Percentiles rank a stretch among this genome's conserved stretches.
These are phyloP conservation scores for Umbelopsis sp. DNA, from an alignment of 192 early-diverging fungal species.

Conservation along the genomic window DNA sequence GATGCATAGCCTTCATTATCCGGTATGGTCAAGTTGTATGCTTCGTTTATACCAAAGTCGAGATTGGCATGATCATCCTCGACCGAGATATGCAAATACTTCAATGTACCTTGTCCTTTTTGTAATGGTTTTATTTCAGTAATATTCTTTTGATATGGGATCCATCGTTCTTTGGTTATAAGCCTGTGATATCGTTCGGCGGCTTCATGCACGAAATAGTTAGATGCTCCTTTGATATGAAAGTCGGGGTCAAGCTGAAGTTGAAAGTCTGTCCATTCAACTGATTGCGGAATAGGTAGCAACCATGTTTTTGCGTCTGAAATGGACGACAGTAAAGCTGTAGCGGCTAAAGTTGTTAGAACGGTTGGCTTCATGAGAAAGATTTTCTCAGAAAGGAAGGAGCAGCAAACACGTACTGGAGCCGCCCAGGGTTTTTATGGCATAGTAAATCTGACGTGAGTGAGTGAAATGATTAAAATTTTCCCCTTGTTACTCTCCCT, in stretches of 20 bases:
- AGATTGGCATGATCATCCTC: slow-evolving; percentile 49
- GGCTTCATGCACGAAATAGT: slow-evolving; percentile 20
- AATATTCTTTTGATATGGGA: slow-evolving; percentile 48
- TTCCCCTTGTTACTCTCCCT: too few relatives aligned
- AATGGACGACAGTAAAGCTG: background rate
- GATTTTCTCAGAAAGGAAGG: background rate
- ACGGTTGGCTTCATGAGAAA: slow-evolving; percentile 29
- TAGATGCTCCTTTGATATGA: slow-evolving; percentile 14
- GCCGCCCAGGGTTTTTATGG: too few relatives aligned
- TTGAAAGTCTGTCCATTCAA: slow-evolving; percentile 28
- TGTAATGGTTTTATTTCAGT: slow-evolving; percentile 18
- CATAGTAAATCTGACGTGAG: too few relatives aligned
- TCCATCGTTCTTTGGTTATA: slow-evolving; percentile 44
- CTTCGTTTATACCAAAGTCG: slow-evolving; percentile 64
- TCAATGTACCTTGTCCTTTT: slow-evolving; percentile 23
- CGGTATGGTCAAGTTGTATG: slow-evolving; percentile 69
- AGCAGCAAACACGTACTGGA: too few relatives aligned
- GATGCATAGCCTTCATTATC: slow-evolving; percentile 46
- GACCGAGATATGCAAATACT: slow-evolving; percentile 49
- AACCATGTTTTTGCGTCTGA: slow-evolving; percentile 31
- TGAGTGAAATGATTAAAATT: too few relatives aligned
- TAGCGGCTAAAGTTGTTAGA: slow-evolving; percentile 19
- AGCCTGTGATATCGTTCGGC: slow-evolving; percentile 45
- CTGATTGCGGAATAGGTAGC: slow-evolving; percentile 28
- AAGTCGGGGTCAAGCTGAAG: slow-evolving; percentile 20